A percentile compares a stretch with the other conserved stretches of the same genome.
Evolutionary conservation across 2,329 filamentous ascomycete genomes (phyloP).

Genomic region (Aphanocladium album): DNA sequence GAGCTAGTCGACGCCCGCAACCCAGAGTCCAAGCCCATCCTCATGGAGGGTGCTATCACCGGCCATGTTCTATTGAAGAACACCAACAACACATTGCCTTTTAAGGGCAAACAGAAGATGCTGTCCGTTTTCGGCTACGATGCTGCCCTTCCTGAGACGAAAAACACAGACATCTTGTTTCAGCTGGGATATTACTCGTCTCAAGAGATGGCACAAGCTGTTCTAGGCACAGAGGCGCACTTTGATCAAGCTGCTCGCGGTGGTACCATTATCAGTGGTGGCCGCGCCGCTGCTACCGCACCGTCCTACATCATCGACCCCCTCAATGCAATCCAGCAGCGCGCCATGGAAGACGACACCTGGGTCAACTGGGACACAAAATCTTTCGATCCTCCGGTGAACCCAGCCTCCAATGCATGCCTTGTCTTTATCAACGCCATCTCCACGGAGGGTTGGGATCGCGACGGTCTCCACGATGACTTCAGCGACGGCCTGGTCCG

Average conservation of each 20-base stretch:
- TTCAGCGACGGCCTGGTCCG: conserved; percentile 55
- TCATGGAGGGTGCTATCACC: conserved; percentile 51
- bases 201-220: conserved; percentile 39
- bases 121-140: conserved; percentile 59
- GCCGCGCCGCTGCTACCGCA: conserved; percentile 45
- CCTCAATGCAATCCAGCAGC: conserved; percentile 52
- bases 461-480: conserved; percentile 62
- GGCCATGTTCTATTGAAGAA: conserved; percentile 78
- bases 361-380: conserved; percentile 46
- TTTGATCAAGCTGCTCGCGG: conserved; percentile 46
- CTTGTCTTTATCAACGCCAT: conserved; percentile 79
- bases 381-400: conserved; percentile 29
- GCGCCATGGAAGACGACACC: conserved; percentile 48
- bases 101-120: conserved; percentile 49
- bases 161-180: conserved; percentile 43
- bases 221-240: conserved; percentile 36
- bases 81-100: conserved; percentile 53
- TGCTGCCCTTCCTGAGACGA: conserved; percentile 48
- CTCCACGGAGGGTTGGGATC: conserved; percentile 71
- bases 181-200: conserved; percentile 44
- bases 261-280: conserved; percentile 48
- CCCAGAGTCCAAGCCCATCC: conserved; percentile 35
- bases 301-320: conserved; percentile 49
- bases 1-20: conserved; percentile 45
- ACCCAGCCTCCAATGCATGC: conserved; percentile 53